phyloP scores from a whole-genome alignment of 768 basidiomycete species.

The Macrolepiota albuminosa region DNA sequence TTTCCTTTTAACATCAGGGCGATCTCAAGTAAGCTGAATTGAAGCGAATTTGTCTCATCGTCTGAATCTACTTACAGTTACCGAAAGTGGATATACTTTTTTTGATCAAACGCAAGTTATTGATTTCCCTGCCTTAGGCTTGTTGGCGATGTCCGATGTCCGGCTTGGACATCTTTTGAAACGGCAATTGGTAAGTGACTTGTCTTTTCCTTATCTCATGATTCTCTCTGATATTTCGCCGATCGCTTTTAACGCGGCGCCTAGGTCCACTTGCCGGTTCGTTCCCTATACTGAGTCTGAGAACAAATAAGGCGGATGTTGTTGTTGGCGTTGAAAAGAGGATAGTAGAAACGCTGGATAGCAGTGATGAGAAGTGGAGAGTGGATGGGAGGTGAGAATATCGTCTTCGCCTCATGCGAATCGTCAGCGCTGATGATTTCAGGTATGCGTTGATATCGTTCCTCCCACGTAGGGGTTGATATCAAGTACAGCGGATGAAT shows the following conservation, averaged over 20 bases:
- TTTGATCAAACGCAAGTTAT: neutral
- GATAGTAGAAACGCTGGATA: conserved; percentile 63
- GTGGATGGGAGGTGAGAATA: conserved; percentile 67
- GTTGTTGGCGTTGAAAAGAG: conserved; percentile 76
- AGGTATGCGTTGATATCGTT: conserved; percentile 40
- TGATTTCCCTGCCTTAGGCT: conserved; percentile 43
- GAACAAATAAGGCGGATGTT: conserved; percentile 96
- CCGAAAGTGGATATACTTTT: conserved; percentile 59
- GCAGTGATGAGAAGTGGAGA: conserved; percentile 67
- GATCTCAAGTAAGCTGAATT: conserved; percentile 74
- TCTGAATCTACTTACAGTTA: conserved; percentile 41
- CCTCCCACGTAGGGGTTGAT: conserved; percentile 2
- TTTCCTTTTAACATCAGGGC: conserved; percentile 40
- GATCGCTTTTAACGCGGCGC: neutral
- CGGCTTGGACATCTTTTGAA: conserved; percentile 69
- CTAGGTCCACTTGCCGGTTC: conserved; percentile 69
- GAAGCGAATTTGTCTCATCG: neutral
- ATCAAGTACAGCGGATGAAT: neutral
- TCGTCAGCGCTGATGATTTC: neutral
- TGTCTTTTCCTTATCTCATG: neutral
- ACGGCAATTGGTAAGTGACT: conserved; percentile 57
- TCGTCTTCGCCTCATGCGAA: neutral
- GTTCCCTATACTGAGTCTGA: conserved; percentile 78
- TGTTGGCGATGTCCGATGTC: conserved; percentile 87
- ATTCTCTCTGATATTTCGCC: neutral